Percentiles rank a stretch among this genome's conserved stretches.
phyloP scores from a whole-genome alignment of 176 grass and related monocot genomes.

The Calamus simplicifolius region DNA sequence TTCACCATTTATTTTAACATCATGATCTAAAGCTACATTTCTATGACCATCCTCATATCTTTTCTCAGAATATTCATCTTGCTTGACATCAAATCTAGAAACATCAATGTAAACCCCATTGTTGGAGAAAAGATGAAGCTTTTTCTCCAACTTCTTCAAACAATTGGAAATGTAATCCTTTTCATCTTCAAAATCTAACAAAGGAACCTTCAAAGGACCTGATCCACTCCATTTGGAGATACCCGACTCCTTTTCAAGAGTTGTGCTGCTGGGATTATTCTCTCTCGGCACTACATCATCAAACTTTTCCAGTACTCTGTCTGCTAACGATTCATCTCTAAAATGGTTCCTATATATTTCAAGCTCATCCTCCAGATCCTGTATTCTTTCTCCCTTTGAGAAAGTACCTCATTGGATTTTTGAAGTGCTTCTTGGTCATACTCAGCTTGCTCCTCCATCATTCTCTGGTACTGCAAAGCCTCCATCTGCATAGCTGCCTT shows the following conservation, averaged over 20 bases:
- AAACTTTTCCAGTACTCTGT: background rate
- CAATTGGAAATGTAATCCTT: conserved; percentile 38
- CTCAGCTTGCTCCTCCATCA: conserved; percentile 86
- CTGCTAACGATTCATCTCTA: conserved; percentile 17
- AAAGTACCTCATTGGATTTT: conserved; percentile 32
- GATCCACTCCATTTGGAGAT: background rate
- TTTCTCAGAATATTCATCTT: conserved; percentile 11
- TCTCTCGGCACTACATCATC: no score
- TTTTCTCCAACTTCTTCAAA: conserved; percentile 42
- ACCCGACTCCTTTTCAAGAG: background rate
- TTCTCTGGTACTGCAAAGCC: conserved; percentile 53
- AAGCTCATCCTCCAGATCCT: conserved; percentile 40
- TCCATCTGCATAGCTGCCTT: conserved; percentile 81
- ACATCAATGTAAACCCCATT: conserved; percentile 22
- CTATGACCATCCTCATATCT: background rate
- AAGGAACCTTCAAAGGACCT: conserved; percentile 18
- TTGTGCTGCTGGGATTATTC: no score
- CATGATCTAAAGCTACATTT: background rate
- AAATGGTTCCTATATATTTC: conserved; percentile 29
- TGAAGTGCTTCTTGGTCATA: conserved; percentile 58
- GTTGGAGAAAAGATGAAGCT: conserved; percentile 59
- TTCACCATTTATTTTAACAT: no score
- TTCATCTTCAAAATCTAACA: conserved; percentile 53
- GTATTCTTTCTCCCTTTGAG: conserved; percentile 40
- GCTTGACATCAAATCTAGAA: conserved; percentile 16